Base-by-base conservation (phyloP, 2,329 filamentous ascomycete genomes). In the Pezicula neosporulosa region DNA sequence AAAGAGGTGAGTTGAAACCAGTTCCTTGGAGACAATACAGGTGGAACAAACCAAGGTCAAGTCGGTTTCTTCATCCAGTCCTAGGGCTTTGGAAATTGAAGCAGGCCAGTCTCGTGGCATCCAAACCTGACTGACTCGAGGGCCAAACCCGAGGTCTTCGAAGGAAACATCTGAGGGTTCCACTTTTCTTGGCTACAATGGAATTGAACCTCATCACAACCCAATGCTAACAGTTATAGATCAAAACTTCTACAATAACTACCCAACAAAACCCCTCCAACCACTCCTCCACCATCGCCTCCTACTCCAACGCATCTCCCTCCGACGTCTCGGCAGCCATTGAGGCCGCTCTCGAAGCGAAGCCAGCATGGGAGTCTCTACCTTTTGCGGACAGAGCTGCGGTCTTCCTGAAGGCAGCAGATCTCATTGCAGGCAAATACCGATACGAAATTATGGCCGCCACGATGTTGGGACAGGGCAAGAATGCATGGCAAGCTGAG, bases 401-500 rank as follows among this genome's bases (percentile, higher is more conserved):
- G 51, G 81, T 99, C 66, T 97, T 97, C 76, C 82, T 97, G 65
- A 97, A 97, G 79, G 93, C 94, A 3, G 93, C 93, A 33, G 92
- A 97, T 68, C 77, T 99, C 56, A 83, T 99, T 60, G 78, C 88
- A 49, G 88, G 82, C 58, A 97, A 97, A 75, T 97, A 99, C 74
- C 83, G 94, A 67, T 97, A 96, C 72, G 90, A 97, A 51, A 83
- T 99, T 63, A 96, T 97, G 89, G 93, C 94, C 7, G 84, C 90
- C 42, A 97, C 94, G 13, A 96, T 97, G 83, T 77, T 96, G 30
- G 94, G 93, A 55, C 93, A 99, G 73, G 93, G 94, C 64, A 97
- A 97, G 82, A 97, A 97, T 70, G 90, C 90, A 44, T 97, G 91
- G 91, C 93, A 99, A 73, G 93, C 94, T n/a, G 93, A 99, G 78